These are phyloP conservation scores for Massospora cicadina DNA, from an alignment of 371 early-diverging fungal species.

Conservation along the genomic window DNA sequence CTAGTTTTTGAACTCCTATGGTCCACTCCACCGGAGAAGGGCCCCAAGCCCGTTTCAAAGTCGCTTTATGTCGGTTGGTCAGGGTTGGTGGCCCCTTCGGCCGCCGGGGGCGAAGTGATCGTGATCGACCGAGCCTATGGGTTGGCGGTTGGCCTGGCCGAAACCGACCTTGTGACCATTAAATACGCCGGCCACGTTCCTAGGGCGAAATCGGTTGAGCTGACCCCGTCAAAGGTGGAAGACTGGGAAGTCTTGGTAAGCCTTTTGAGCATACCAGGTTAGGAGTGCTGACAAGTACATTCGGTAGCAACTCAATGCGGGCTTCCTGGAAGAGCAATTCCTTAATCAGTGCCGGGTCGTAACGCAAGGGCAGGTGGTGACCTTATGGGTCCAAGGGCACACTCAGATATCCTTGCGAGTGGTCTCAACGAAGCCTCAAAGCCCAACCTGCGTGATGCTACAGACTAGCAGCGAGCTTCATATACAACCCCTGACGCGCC, in stretches of 20 bases:
- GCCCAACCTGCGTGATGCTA: background rate
- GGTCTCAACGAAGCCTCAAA: background rate
- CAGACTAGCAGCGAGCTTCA: background rate
- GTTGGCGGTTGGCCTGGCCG: background rate
- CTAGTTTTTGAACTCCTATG: slow-evolving; percentile 5
- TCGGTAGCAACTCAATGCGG: slow-evolving; percentile 53
- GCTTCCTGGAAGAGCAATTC: slow-evolving; percentile 59
- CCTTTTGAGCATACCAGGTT: slow-evolving; percentile 1
- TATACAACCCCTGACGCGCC: background rate
- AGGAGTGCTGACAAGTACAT: background rate
- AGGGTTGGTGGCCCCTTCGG: background rate
- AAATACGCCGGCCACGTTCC: background rate
- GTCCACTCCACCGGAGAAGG: background rate
- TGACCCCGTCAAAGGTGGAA: slow-evolving; percentile 58
- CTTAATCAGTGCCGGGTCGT: slow-evolving; percentile 57
- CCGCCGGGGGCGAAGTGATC: background rate
- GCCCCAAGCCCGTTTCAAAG: background rate
- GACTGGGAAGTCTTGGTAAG: slow-evolving; percentile 77
- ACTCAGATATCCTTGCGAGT: background rate
- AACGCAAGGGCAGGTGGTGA: slow-evolving; percentile 36
- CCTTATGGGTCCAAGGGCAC: slow-evolving; percentile 33
- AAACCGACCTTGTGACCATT: background rate
- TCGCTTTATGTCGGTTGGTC: slow-evolving; percentile 7
- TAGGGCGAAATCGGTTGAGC: slow-evolving; percentile 38
- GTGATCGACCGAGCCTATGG: background rate